Percentiles rank a stretch among this genome's conserved stretches.
phyloP scores from a whole-genome alignment of 1,284 basidiomycete genomes.

The Flammula alnicola region DNA sequence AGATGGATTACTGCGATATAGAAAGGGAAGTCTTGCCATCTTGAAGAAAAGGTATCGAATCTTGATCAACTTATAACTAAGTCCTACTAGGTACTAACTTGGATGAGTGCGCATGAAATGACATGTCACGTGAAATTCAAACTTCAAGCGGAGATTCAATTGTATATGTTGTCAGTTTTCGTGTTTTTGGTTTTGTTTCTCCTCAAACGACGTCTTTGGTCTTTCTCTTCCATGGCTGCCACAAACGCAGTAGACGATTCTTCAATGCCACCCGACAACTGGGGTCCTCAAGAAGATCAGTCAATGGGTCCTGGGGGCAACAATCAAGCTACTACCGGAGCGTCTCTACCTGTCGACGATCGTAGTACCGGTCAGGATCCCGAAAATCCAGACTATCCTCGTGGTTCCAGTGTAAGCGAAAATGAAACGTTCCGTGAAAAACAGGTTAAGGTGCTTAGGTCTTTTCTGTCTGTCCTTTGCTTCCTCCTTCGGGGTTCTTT shows the following conservation, averaged over 20 bases:
- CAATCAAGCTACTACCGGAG: slow-evolving; percentile 48
- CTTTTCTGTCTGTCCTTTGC: slow-evolving; percentile 51
- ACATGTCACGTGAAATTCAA: slow-evolving; percentile 4
- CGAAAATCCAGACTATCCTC: slow-evolving; percentile 53
- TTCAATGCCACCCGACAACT: slow-evolving; percentile 48
- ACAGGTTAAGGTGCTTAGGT: slow-evolving; percentile 89
- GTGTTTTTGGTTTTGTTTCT: slow-evolving; percentile 18
- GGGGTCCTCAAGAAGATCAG: slow-evolving; percentile 61
- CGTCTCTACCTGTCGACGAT: slow-evolving; percentile 48
- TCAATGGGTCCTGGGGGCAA: slow-evolving; percentile 52
- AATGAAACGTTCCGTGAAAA: slow-evolving; percentile 69
- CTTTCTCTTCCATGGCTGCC: slow-evolving; percentile 49
- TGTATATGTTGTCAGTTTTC: slow-evolving; percentile 25
- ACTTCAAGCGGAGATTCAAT: slow-evolving; percentile 9
- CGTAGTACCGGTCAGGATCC: slow-evolving; percentile 45
- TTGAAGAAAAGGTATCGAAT: too few species aligned
- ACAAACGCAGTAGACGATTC: slow-evolving; percentile 43
- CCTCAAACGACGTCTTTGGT: slow-evolving; percentile 15
- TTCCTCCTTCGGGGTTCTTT: slow-evolving; percentile 36
- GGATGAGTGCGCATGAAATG: too few species aligned
- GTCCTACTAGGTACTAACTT: too few species aligned
- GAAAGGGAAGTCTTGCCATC: too few species aligned
- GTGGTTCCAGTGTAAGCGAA: slow-evolving; percentile 53
- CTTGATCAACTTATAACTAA: too few species aligned
- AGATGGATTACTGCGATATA: slow-evolving; percentile 3